Conservation (phyloP, 306 rosid species). For the Crotalaria pallida region DNA sequence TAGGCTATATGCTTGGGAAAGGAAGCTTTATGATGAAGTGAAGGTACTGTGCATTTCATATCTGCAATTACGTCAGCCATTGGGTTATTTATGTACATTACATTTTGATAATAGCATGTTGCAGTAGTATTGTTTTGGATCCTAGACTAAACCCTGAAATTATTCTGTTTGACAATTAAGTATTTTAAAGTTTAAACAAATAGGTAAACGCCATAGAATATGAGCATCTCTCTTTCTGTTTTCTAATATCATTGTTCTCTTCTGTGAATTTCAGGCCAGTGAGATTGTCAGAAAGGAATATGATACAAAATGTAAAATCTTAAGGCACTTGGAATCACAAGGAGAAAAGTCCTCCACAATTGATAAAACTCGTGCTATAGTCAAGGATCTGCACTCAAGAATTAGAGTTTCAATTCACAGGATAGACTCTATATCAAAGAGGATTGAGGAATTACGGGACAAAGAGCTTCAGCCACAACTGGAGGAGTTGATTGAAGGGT, state of each 20-base stretch:
- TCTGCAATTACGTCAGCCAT: neutral
- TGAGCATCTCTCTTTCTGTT: neutral
- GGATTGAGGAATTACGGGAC: constrained; percentile 88
- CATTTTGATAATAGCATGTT: neutral
- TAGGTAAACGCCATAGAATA: neutral
- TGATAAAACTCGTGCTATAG: constrained; percentile 77
- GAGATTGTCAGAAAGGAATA: constrained; percentile 74
- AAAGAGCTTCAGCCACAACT: constrained; percentile 97
- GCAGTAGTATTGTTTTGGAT: constrained; percentile 10
- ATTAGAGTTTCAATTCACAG: constrained; percentile 74
- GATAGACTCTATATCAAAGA: constrained; percentile 87
- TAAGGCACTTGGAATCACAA: constrained; percentile 74
- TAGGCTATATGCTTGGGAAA: constrained; percentile 95
- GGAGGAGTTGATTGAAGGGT: constrained; percentile 91
- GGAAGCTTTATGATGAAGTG: constrained; percentile 94
- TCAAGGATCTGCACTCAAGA: constrained; percentile 95
- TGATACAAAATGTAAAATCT: constrained; percentile 68
- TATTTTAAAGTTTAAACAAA: constrained; percentile 3
- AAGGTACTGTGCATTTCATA: constrained; percentile 53
- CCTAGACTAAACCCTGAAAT: neutral
- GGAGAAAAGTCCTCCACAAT: constrained; percentile 47
- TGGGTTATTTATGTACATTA: neutral
- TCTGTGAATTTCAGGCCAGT: constrained; percentile 59
- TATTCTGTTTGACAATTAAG: neutral
- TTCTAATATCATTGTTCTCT: neutral